phyloP scores from a whole-genome alignment of 108 stramenopile species.

The Cyclotella baltica region DNA sequence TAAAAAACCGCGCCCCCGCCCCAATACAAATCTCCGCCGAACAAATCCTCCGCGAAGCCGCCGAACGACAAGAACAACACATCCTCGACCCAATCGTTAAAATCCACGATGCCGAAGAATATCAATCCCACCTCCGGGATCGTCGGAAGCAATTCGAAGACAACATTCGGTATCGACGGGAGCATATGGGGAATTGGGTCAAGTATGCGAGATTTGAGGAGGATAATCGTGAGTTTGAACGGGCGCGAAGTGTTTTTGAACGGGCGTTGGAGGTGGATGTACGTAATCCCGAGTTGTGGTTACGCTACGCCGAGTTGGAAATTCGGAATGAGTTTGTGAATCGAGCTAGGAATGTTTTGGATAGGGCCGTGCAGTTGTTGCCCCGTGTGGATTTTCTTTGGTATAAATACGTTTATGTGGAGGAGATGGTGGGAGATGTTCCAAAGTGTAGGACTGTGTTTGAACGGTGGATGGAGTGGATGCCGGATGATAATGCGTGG shows the following conservation, averaged over 20 bases:
- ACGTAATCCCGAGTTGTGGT: slow-evolving; percentile 90
- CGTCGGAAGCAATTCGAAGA: slow-evolving; percentile 96
- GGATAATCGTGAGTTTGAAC: slow-evolving; percentile 96
- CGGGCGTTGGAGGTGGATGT: slow-evolving; percentile 96
- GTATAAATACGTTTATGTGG: slow-evolving; percentile 99
- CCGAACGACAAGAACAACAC: slow-evolving; percentile 90
- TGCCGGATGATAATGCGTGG: slow-evolving; percentile 98
- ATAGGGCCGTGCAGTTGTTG: slow-evolving; percentile 94
- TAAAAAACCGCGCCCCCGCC: slow-evolving; percentile 99
- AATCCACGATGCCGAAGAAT: slow-evolving; percentile 98
- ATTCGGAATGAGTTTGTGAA: slow-evolving; percentile 98
- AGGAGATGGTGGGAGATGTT: slow-evolving; percentile 97
- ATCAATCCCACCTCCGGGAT: slow-evolving; percentile 91
- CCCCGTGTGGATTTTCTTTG: slow-evolving; percentile 97
- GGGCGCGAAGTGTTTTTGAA: slow-evolving; percentile 97
- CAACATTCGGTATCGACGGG: slow-evolving; percentile 94
- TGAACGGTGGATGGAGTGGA: slow-evolving; percentile 99
- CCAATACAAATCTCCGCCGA: slow-evolving; percentile 99
- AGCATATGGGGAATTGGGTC: slow-evolving; percentile 97
- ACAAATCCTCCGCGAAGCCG: slow-evolving; percentile 97
- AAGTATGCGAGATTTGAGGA: slow-evolving; percentile 99
- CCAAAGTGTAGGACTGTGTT: slow-evolving; percentile 95
- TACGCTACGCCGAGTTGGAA: slow-evolving; percentile 98
- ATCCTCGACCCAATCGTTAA: slow-evolving; percentile 81
- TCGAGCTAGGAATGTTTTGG: slow-evolving; percentile 98